phyloP scores from a whole-genome alignment of 352 stramenopile species.

The Phytophthora sp. region DNA sequence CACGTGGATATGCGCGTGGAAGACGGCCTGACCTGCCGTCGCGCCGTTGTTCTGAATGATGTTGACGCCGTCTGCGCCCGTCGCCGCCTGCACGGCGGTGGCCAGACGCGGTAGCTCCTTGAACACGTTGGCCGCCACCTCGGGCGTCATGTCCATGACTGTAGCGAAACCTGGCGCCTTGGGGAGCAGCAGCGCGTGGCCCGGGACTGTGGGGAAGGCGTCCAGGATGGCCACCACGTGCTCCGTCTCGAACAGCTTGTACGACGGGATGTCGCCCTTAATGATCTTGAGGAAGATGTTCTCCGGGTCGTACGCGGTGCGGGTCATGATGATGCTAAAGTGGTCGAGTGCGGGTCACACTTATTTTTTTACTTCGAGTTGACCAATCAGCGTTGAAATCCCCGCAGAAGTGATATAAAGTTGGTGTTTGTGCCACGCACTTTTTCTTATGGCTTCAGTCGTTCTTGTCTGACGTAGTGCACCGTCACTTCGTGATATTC shows the following conservation, averaged over 20 bases:
- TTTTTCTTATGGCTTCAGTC: conserved; percentile 23
- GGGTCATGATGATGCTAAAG: conserved; percentile 38
- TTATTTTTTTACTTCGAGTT: background rate
- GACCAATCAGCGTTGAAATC: conserved; percentile 1
- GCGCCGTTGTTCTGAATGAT: conserved; percentile 86
- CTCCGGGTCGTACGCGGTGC: conserved; percentile 68
- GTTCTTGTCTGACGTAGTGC: conserved; percentile 11
- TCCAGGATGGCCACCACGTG: conserved; percentile 87
- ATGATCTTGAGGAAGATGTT: conserved; percentile 89
- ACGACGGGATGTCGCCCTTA: conserved; percentile 70
- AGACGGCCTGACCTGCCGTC: conserved; percentile 70
- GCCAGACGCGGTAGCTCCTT: conserved; percentile 75
- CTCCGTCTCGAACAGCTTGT: conserved; percentile 89
- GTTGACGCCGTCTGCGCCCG: conserved; percentile 71
- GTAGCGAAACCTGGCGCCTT: conserved; percentile 73
- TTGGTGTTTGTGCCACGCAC: background rate
- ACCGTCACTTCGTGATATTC: conserved; percentile 27
- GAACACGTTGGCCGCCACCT: conserved; percentile 76
- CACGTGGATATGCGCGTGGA: conserved; percentile 85
- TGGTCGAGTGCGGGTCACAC: background rate
- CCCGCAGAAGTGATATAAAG: background rate
- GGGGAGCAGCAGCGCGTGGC: conserved; percentile 77
- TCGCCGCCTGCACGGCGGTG: conserved; percentile 78
- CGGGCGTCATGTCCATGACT: conserved; percentile 70
- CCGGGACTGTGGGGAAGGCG: conserved; percentile 68